Evolutionary conservation across 2,329 filamentous ascomycete genomes (phyloP).

Genomic region (Chaetomiaceae sp.): DNA sequence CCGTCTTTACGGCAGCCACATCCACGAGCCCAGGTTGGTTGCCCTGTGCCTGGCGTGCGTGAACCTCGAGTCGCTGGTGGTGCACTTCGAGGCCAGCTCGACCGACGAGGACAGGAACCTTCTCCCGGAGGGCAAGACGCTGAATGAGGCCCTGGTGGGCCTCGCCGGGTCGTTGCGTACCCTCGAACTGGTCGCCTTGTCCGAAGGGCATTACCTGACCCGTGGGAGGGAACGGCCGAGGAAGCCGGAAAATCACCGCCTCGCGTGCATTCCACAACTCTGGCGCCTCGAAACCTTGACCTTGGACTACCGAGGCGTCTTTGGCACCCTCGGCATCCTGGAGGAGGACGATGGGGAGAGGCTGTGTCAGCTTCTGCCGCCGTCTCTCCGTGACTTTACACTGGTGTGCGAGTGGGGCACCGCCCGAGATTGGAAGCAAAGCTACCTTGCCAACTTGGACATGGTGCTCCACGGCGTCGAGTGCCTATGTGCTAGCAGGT

Average conservation of each 20-base stretch:
- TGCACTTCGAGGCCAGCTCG: constrained; percentile 24
- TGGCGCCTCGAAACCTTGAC: constrained; percentile 19
- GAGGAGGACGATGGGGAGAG: constrained; percentile 27
- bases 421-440: constrained; percentile 24
- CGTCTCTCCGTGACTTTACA: constrained; percentile 23
- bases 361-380: constrained; percentile 22
- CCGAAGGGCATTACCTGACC: constrained; percentile 26
- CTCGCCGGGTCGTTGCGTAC: constrained; percentile 18
- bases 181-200: constrained; percentile 23
- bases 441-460: constrained; percentile 25
- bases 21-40: constrained; percentile 24
- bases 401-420: constrained; percentile 27
- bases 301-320: constrained; percentile 26
- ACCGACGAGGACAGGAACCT: constrained; percentile 23
- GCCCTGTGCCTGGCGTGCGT: constrained; percentile 22
- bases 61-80: constrained; percentile 23
- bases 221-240: constrained; percentile 24
- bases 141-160: constrained; percentile 22
- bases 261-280: constrained; percentile 24
- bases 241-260: constrained; percentile 27
- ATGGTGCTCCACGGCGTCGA: constrained; percentile 25
- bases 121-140: constrained; percentile 24
- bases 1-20: constrained; percentile 25
- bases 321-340: constrained; percentile 26
- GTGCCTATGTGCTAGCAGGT: constrained; percentile 19